Evolutionary conservation across 2,329 filamentous ascomycete species (phyloP).

Genomic region (Sporothrix sp.): DNA sequence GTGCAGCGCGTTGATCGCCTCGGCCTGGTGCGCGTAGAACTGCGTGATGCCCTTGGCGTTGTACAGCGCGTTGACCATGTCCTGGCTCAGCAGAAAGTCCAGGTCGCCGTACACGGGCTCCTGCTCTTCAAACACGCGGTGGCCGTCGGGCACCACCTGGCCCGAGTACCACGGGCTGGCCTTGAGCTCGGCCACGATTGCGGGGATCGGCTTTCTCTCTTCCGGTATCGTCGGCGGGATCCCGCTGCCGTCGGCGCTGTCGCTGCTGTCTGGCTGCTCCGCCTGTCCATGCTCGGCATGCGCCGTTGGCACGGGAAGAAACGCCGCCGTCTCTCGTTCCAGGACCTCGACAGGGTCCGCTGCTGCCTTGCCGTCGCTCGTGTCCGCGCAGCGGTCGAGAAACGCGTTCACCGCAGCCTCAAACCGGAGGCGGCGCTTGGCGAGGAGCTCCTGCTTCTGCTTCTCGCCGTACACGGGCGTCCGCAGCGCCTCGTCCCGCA

Average conservation of each 20-base stretch:
- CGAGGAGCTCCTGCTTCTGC: slow-evolving; percentile 81
- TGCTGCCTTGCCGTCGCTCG: slow-evolving; percentile 28
- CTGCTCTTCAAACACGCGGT: slow-evolving; percentile 82
- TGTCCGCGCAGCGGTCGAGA: slow-evolving; percentile 55
- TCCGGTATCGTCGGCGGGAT: slow-evolving; percentile 66
- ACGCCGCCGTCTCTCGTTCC: slow-evolving; percentile 44
- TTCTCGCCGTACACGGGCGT: slow-evolving; percentile 91
- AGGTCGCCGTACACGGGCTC: slow-evolving; percentile 73
- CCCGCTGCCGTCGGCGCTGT: slow-evolving; percentile 25
- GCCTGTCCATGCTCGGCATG: not conserved
- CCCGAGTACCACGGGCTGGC: slow-evolving; percentile 77
- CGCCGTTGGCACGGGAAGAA: slow-evolving; percentile 51
- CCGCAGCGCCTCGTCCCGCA: slow-evolving; percentile 70
- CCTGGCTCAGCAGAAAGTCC: slow-evolving; percentile 77
- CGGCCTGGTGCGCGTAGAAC: slow-evolving; percentile 84
- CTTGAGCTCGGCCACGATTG: slow-evolving; percentile 79
- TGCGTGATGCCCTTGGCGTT: slow-evolving; percentile 80
- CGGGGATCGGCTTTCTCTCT: slow-evolving; percentile 68
- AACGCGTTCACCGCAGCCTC: slow-evolving; percentile 65
- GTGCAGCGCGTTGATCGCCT: slow-evolving; percentile 82
- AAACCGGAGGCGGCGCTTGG: slow-evolving; percentile 82
- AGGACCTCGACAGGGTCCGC: slow-evolving; percentile 60
- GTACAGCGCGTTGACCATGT: slow-evolving; percentile 90
- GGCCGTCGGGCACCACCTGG: slow-evolving; percentile 88
- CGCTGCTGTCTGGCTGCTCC: slow-evolving; percentile 21